phyloP scores from a whole-genome alignment of 202 grass and related monocot species.

The Saccharum hybrid region DNA sequence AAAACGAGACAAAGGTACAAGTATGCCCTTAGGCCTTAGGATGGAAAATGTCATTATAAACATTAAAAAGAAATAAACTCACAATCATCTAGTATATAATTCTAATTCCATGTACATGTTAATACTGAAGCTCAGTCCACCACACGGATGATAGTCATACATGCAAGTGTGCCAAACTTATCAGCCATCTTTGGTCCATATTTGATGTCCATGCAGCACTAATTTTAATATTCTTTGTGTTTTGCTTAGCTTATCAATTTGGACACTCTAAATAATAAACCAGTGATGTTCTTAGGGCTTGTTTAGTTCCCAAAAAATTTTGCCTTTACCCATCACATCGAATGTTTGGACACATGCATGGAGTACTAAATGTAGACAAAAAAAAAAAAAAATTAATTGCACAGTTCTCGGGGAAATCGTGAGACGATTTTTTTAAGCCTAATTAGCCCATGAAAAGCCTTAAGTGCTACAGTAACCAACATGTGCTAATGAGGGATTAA shows the following conservation, averaged over 20 bases:
- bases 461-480: too few species aligned
- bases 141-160: slow-evolving; percentile 1
- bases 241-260: background rate
- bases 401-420: too few species aligned
- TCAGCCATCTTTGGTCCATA: background rate
- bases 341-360: too few species aligned
- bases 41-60: background rate
- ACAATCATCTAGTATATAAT: slow-evolving; percentile 9
- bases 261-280: background rate
- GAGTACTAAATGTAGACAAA: too few species aligned
- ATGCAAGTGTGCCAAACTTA: slow-evolving; percentile 26
- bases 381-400: too few species aligned
- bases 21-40: background rate
- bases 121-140: slow-evolving; percentile 5
- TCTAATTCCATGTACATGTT: slow-evolving; percentile 18
- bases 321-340: too few species aligned
- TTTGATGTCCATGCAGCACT: background rate
- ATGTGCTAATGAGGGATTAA: too few species aligned
- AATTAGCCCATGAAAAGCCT: too few species aligned
- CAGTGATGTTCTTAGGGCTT: background rate
- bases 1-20: background rate
- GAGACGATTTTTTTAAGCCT: too few species aligned
- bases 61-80: background rate
- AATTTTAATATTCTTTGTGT: background rate
- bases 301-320: too few species aligned